Base-by-base conservation (phyloP, 768 basidiomycete species). In the Naematelia aurantialba region DNA sequence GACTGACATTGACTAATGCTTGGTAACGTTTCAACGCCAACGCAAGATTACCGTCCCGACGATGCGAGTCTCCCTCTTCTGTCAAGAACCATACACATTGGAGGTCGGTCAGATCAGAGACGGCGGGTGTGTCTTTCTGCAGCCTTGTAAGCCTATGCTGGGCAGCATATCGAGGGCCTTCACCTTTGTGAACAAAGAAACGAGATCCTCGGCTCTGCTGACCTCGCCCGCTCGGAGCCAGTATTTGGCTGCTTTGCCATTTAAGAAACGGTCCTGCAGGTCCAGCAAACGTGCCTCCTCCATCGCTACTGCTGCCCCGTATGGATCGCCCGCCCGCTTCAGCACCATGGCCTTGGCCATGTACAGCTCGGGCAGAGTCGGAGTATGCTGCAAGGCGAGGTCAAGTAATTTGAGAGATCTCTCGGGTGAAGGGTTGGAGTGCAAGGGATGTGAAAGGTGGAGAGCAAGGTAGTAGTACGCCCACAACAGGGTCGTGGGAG, bases 201-300 rank as follows among this genome's bases (percentile, higher is more conserved):
- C 79, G 4, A 91, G 79, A 1, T 82, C 78, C 53, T 81, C 83
- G 0, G 90, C 94, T 70, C 89, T 87, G 44, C 85, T 84, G 2
- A 88, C 73, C 74, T 89, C 80, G 3, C 89, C 93, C 4, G 88
- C 89, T 45, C 93, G 80, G 42, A 98, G 76, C 48, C 87, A 82
- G 72, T 98, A 98, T 74, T 98, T 98, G 0, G 86, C 94, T 49
- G 84, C 82, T 76, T 98, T 98, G 31, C 89, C 89, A 77, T 99
- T 98, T 69, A 99, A 75, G 78, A 91, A 96, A 46, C 96, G 81
- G 73, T 99, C 96, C 78, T 98, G 96, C 0, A 89, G 87, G 73
- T 99, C 96, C 50, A 99, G 79, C 22, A 82, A 71, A 45, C 91
- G 81, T 2, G 96, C 92, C 14, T 89, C 87, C 66, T 94, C 87